Percentiles rank a stretch among this genome's conserved stretches.
These are phyloP conservation scores for Phalaenopsis equestris DNA, from an alignment of 106 monocot species.

Conservation along the genomic window DNA sequence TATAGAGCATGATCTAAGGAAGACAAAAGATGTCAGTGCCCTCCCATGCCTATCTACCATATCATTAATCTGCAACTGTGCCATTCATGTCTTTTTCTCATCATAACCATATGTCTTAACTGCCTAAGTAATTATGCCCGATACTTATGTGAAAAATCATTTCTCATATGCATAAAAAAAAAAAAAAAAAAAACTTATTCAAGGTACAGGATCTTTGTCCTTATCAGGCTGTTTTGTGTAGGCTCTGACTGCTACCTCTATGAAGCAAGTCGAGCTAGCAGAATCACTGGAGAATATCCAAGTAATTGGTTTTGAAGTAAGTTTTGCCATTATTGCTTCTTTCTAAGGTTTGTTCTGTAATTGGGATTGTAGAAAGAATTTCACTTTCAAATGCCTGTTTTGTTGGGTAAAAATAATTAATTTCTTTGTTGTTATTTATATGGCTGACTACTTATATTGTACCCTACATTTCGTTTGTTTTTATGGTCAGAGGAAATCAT, in stretches of 20 bases:
- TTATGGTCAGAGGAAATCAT: neutral
- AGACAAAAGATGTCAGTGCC: conserved; percentile 52
- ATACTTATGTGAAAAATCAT: too few species aligned
- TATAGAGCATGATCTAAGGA: conserved; percentile 60
- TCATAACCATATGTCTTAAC: neutral
- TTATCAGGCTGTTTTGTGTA: conserved; percentile 5
- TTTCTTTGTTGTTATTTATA: too few species aligned
- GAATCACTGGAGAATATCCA: conserved; percentile 33
- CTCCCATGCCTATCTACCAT: neutral
- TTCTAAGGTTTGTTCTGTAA: neutral
- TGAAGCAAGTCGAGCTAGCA: conserved; percentile 34
- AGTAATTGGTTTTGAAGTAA: conserved; percentile 23
- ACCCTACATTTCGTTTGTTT: too few species aligned
- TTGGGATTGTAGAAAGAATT: neutral
- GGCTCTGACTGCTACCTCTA: conserved; percentile 28
- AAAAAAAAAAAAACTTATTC: neutral
- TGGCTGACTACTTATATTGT: too few species aligned
- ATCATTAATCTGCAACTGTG: neutral
- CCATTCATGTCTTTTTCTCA: neutral
- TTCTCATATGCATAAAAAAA: too few species aligned
- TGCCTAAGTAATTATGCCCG: neutral
- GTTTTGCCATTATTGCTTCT: neutral
- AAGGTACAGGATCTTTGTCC: neutral
- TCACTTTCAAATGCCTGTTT: neutral
- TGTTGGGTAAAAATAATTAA: neutral